These are phyloP conservation scores for Anaeromyces robustus DNA, from an alignment of 192 early-diverging fungal species.

Conservation along the genomic window DNA sequence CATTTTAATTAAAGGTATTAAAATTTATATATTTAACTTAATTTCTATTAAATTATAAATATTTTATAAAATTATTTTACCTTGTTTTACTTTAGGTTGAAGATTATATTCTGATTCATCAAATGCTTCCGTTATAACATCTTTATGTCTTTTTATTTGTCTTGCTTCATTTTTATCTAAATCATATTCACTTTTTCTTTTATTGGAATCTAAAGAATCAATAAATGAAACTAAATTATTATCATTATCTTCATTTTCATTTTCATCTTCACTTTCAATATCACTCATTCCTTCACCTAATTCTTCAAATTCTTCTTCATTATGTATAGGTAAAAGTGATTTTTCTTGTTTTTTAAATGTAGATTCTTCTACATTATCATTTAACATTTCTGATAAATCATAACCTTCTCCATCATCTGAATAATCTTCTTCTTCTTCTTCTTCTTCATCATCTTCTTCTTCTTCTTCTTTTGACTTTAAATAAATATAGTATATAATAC, in stretches of 20 bases:
- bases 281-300: conserved; percentile 4
- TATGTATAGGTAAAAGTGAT: neutral
- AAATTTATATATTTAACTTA: conserved; percentile 11
- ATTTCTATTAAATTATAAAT: conserved; percentile 10
- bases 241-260: conserved; percentile 84
- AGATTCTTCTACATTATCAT: neutral
- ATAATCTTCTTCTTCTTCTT: neutral
- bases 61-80: neutral
- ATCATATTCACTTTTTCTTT: conserved; percentile 13
- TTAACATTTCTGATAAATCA: neutral
- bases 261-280: conserved; percentile 78
- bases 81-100: conserved; percentile 5
- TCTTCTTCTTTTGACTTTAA: too few relatives aligned
- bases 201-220: conserved; percentile 28
- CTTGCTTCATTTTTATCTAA: conserved; percentile 17
- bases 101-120: conserved; percentile 61
- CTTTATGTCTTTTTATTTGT: conserved; percentile 27
- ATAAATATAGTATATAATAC: too few relatives aligned
- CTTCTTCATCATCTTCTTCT: neutral
- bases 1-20: too few relatives aligned
- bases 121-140: conserved; percentile 45
- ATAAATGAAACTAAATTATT: conserved; percentile 64
- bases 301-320: neutral
- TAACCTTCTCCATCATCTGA: neutral
- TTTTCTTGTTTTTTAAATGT: neutral